A percentile compares a stretch with the other conserved stretches of the same genome.
phyloP scores from a whole-genome alignment of 352 stramenopile species.

The Phytophthora rubi region DNA sequence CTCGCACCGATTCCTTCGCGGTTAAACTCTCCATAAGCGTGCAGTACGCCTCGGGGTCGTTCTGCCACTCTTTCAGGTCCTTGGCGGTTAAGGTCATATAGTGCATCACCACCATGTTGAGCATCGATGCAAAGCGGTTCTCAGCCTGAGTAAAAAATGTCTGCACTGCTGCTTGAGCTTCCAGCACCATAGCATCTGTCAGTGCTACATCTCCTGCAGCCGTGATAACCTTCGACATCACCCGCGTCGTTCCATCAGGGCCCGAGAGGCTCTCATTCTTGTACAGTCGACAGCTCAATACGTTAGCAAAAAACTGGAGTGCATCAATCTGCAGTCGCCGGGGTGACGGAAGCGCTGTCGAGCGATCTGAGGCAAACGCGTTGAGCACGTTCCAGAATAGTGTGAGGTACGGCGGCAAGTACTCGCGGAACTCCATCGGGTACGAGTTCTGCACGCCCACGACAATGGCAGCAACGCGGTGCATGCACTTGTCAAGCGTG shows the following conservation, averaged over 20 bases:
- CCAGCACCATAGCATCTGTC: conserved; percentile 78
- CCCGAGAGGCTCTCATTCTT: conserved; percentile 69
- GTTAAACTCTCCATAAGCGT: conserved; percentile 78
- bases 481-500: conserved; percentile 69
- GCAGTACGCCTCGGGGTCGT: conserved; percentile 71
- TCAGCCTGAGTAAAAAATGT: conserved; percentile 58
- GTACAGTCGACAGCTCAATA: conserved; percentile 83
- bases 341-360: conserved; percentile 23
- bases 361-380: conserved; percentile 21
- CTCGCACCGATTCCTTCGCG: conserved; percentile 79
- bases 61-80: conserved; percentile 78
- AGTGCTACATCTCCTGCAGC: conserved; percentile 75
- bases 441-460: conserved; percentile 82
- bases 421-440: conserved; percentile 85
- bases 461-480: conserved; percentile 66
- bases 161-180: conserved; percentile 63
- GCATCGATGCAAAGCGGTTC: conserved; percentile 56
- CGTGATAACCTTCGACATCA: conserved; percentile 85
- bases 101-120: conserved; percentile 78
- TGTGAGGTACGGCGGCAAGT: conserved; percentile 66
- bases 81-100: conserved; percentile 68
- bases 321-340: conserved; percentile 69
- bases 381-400: conserved; percentile 73
- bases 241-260: conserved; percentile 42
- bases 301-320: conserved; percentile 84